Evolutionary conservation across 176 grass and related monocot species (phyloP).

Genomic region (Rhynchospora tenuis): DNA sequence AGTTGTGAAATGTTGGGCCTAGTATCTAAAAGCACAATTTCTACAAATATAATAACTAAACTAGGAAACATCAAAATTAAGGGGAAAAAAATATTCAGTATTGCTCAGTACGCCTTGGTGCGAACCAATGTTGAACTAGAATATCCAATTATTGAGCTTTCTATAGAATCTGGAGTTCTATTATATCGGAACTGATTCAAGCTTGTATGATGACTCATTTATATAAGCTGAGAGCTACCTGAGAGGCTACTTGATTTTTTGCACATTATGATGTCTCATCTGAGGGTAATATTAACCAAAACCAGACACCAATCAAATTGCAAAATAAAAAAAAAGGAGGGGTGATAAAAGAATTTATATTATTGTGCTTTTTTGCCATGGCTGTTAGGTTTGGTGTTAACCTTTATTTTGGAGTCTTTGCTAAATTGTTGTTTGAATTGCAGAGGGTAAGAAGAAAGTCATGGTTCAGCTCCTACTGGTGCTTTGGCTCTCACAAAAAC

Average conservation of each 20-base stretch:
- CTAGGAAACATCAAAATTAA: background rate
- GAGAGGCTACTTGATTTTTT: background rate
- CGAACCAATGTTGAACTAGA: background rate
- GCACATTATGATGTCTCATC: background rate
- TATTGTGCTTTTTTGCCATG: background rate
- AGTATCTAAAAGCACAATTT: background rate
- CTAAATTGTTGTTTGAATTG: constrained; percentile 18
- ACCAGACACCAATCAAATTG: background rate
- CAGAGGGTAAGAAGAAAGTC: constrained; percentile 89
- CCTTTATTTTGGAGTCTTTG: background rate
- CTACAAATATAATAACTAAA: background rate
- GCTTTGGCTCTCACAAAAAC: constrained; percentile 85
- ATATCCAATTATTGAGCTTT: background rate
- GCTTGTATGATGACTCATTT: background rate
- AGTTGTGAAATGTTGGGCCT: background rate
- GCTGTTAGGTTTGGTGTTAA: background rate
- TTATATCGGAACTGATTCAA: background rate
- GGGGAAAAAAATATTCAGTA: background rate
- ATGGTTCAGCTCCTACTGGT: constrained; percentile 72
- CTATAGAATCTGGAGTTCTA: background rate
- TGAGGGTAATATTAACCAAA: background rate
- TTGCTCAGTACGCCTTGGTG: background rate
- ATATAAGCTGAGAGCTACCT: background rate
- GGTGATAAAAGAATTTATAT: background rate
- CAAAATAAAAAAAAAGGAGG: background rate